Conservation (phyloP, 23 red algal genomes). For the Gracilaria domingensis region DNA sequence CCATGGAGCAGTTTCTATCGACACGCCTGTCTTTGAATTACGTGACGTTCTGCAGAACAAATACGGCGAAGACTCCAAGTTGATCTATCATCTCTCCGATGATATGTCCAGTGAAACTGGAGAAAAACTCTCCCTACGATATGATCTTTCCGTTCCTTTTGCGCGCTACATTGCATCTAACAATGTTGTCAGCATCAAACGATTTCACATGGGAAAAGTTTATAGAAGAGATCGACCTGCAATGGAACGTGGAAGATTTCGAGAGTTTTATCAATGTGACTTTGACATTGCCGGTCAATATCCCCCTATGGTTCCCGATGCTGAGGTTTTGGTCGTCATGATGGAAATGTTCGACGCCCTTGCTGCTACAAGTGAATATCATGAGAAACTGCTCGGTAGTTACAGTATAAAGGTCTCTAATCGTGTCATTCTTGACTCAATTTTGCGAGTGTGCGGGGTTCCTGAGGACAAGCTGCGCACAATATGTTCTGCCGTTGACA, state of each 20-base stretch:
- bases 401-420: conserved; percentile 95
- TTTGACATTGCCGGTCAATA: conserved; percentile 98
- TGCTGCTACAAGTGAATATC: conserved; percentile 69
- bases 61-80: conserved; percentile 99
- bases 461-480: conserved; percentile 83
- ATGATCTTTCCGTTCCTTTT: conserved; percentile 98
- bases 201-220: conserved; percentile 96
- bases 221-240: conserved; percentile 97
- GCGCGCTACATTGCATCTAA: conserved; percentile 95
- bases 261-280: conserved; percentile 99
- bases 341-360: conserved; percentile 93
- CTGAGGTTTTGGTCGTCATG: conserved; percentile 94
- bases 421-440: conserved; percentile 85
- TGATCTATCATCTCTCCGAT: conserved; percentile 99
- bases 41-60: conserved; percentile 93
- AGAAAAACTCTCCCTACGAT: conserved; percentile 92
- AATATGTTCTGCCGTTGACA: conserved; percentile 96
- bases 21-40: conserved; percentile 98
- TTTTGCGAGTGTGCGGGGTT: conserved; percentile 94
- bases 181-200: conserved; percentile 89
- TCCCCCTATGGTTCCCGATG: conserved; percentile 83
- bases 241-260: conserved; percentile 93
- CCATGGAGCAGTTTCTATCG: conserved; percentile 98
- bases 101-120: conserved; percentile 87
- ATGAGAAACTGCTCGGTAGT: conserved; percentile 57